These are phyloP conservation scores for Neospermospora avenae DNA, from an alignment of 2,329 filamentous ascomycete genomes.

Conservation along the genomic window DNA sequence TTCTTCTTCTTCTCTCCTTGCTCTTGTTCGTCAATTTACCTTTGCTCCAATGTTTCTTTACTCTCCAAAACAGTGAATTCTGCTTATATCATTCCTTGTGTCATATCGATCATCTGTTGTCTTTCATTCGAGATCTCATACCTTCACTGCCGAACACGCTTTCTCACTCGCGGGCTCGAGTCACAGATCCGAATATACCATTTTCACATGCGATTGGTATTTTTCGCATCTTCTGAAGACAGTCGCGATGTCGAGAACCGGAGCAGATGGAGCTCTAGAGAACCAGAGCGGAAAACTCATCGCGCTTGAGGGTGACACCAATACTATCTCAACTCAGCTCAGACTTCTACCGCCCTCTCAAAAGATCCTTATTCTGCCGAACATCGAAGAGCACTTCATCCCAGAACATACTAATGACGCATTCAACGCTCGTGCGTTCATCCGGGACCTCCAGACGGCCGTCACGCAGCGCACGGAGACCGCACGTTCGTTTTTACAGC, in stretches of 20 bases:
- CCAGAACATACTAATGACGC: slow-evolving; percentile 33
- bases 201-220: not conserved
- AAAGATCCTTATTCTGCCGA: slow-evolving; percentile 55
- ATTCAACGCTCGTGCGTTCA: slow-evolving; percentile 40
- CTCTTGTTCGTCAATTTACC: not conserved
- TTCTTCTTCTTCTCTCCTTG: not conserved
- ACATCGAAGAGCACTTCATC: slow-evolving; percentile 23
- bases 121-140: not conserved
- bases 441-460: slow-evolving; percentile 51
- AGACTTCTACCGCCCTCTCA: slow-evolving; percentile 56
- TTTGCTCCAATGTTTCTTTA: not conserved
- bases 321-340: slow-evolving; percentile 56
- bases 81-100: not conserved
- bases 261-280: not conserved
- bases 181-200: not conserved
- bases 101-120: not conserved
- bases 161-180: slow-evolving; percentile 8
- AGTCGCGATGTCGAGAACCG: not conserved
- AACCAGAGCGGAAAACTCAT: slow-evolving; percentile 47
- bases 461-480: slow-evolving; percentile 44
- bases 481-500: slow-evolving; percentile 50
- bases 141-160: not conserved
- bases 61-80: not conserved
- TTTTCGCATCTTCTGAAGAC: not conserved
- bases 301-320: slow-evolving; percentile 56